Base-by-base conservation (phyloP, 805 yeast species). In the Pichia manshurica region DNA sequence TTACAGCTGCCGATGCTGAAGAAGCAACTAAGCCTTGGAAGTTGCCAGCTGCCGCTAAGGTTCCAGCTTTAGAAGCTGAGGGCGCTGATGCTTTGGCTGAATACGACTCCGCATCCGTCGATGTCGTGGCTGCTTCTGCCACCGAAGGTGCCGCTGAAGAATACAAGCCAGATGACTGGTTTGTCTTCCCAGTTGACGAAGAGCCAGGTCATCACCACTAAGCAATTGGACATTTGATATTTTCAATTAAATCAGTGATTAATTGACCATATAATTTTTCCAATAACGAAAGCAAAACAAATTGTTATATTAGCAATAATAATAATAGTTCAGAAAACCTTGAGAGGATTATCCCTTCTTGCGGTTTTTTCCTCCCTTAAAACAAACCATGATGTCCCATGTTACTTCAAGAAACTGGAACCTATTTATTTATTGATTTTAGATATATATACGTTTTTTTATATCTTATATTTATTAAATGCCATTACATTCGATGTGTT, bases 21-120 rank as follows among this genome's bases (percentile, higher is more conserved):
- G 77, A 80, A 55, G 77, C 83, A 56, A 91, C 89, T 58, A 81
- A 84, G 71, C 79, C 85, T 59, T 93, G 96, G 93, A 69, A 74
- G 52, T 72, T 81, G 54, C 98, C 98, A 61, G 67, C 76, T 53
- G 78, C 88, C 57, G 95, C 98, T 59, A 67, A 78, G 56, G 67
- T 73, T 41, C 97, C 97, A 58, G 69, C 77, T 54, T 65, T 78
- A 48, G 95, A 87, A 67, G 79, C 78, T 50, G 79, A 79, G 59
- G 78, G 82, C 55, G 78, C 85, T 52, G 73, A 73, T 34, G 82
- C 84, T 47, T 72, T 87, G 57, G 69, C 79, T 52, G 81, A 77
- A 50, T 87, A 87, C 72, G 87, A 80, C 63, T 55, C 79, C 39
- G 69, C 82, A 53, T 74, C 77, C 47, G 96, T 90, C 53, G 96